Evolutionary conservation across 371 early-diverging fungal species (phyloP).

Genomic region (Syncephalastrum contaminatum): DNA sequence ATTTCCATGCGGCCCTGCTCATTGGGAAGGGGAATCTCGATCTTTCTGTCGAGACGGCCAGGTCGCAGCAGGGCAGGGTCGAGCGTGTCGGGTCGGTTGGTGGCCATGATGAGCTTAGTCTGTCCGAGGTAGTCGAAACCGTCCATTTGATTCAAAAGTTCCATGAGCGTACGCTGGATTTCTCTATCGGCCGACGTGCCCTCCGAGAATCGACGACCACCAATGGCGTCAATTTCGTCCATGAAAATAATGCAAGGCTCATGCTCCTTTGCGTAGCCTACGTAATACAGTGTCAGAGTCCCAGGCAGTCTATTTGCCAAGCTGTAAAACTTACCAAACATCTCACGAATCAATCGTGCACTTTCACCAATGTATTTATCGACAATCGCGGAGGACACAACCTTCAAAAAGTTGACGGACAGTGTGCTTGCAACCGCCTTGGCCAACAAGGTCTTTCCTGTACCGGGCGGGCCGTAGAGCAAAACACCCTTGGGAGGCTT

Average conservation of each 20-base stretch:
- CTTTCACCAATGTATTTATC: conserved; percentile 99
- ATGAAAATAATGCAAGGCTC: conserved; percentile 99
- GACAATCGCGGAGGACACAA: conserved; percentile 97
- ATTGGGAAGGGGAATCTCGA: conserved; percentile 96
- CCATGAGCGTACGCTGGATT: conserved; percentile 99
- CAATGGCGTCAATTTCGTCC: conserved; percentile 99
- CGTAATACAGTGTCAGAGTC: not conserved
- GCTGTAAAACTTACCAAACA: conserved; percentile 80
- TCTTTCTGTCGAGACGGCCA: conserved; percentile 98
- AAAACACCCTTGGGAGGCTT: conserved; percentile 99
- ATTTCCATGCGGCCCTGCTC: conserved; percentile 95
- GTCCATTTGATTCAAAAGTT: conserved; percentile 99
- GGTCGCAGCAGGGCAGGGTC: conserved; percentile 99
- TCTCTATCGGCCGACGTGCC: conserved; percentile 99
- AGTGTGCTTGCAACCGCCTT: conserved; percentile 97
- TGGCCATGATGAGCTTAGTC: conserved; percentile 99
- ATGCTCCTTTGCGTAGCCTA: conserved; percentile 97
- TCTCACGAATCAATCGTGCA: conserved; percentile 96
- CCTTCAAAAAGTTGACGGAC: conserved; percentile 97
- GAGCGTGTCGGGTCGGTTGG: conserved; percentile 98
- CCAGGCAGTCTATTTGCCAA: not conserved
- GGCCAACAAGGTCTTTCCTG: conserved; percentile 89
- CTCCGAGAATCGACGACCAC: conserved; percentile 98
- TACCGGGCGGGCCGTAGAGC: conserved; percentile 99
- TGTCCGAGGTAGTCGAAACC: conserved; percentile 99